Percentiles rank a stretch among this genome's conserved stretches.
Conservation (phyloP, 495 filamentous ascomycete genomes). For the Rhypophila decipiens region DNA sequence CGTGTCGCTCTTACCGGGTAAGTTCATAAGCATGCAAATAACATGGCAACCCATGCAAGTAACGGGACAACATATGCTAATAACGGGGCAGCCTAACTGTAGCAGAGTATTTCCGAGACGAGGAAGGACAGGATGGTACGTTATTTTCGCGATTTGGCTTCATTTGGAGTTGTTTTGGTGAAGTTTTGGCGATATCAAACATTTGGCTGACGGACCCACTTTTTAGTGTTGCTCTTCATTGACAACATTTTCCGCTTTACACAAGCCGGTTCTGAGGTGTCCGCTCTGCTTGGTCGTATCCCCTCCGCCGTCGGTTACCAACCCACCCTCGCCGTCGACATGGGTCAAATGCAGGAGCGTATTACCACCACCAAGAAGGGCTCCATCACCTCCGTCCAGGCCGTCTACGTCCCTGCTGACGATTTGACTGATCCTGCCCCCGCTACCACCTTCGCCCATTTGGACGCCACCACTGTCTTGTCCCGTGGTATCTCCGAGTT, state of each 20-base stretch:
- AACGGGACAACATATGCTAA: no score
- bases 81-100: no score
- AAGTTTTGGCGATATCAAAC: slow-evolving; percentile 9
- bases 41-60: no score
- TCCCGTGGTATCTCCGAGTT: slow-evolving; percentile 99
- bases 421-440: slow-evolving; percentile 99
- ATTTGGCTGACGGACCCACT: no score
- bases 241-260: slow-evolving; percentile 99
- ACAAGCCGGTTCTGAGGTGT: slow-evolving; percentile 99
- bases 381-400: slow-evolving; percentile 99
- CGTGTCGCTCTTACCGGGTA: slow-evolving; percentile 91
- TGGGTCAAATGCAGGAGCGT: slow-evolving; percentile 99
- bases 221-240: slow-evolving; percentile 88
- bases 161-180: not conserved
- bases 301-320: slow-evolving; percentile 99
- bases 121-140: slow-evolving; percentile 89
- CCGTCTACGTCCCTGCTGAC: slow-evolving; percentile 99
- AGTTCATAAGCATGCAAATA: no score
- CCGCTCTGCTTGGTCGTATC: slow-evolving; percentile 98
- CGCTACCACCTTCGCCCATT: slow-evolving; percentile 98
- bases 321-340: slow-evolving; percentile 98
- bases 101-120: slow-evolving; percentile 95
- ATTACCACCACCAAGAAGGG: slow-evolving; percentile 99
- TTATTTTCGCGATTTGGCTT: not conserved
- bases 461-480: slow-evolving; percentile 99